Percentiles rank a stretch among this genome's conserved stretches.
Evolutionary conservation across 2,329 filamentous ascomycete species (phyloP).

Genomic region (Alternaria angustiovoidea): DNA sequence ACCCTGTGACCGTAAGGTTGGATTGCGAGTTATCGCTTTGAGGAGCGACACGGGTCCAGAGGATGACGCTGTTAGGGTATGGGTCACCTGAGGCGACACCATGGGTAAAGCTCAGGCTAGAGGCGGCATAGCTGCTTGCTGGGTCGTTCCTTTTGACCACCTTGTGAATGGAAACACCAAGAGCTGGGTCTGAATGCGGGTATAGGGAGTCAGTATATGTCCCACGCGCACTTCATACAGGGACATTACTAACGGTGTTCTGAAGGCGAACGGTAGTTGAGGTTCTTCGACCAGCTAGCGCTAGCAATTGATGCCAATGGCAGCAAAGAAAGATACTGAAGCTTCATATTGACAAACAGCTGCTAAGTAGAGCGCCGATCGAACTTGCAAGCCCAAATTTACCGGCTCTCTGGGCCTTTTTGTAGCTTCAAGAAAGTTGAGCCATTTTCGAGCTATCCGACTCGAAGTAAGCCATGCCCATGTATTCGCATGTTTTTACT

Average conservation of each 20-base stretch:
- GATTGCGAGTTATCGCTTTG: slow-evolving; percentile 51
- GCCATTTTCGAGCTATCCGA: slow-evolving; percentile 10
- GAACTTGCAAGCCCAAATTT: slow-evolving; percentile 8
- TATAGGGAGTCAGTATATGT: background rate
- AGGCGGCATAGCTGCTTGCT: slow-evolving; percentile 28
- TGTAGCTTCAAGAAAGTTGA: slow-evolving; percentile 24
- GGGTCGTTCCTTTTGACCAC: slow-evolving; percentile 62
- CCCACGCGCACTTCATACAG: background rate
- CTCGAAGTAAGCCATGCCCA: slow-evolving; percentile 10
- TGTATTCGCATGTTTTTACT: slow-evolving; percentile 13
- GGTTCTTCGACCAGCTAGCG: slow-evolving; percentile 56
- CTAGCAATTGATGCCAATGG: slow-evolving; percentile 24
- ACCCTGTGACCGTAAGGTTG: slow-evolving; percentile 64
- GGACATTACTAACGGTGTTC: slow-evolving; percentile 55
- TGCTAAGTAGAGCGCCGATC: slow-evolving; percentile 4
- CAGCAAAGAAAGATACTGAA: slow-evolving; percentile 34
- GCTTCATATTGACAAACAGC: slow-evolving; percentile 33
- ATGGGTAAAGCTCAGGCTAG: slow-evolving; percentile 45
- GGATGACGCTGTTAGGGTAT: slow-evolving; percentile 51
- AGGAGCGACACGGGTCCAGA: slow-evolving; percentile 49
- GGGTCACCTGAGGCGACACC: slow-evolving; percentile 61
- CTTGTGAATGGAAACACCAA: slow-evolving; percentile 71
- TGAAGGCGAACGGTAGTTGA: slow-evolving; percentile 75
- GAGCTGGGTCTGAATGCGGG: slow-evolving; percentile 55
- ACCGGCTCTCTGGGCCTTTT: slow-evolving; percentile 22